A percentile compares a stretch with the other conserved stretches of the same genome.
Conservation (phyloP, 2,329 filamentous ascomycete genomes). For the Raffaelea albimanens region DNA sequence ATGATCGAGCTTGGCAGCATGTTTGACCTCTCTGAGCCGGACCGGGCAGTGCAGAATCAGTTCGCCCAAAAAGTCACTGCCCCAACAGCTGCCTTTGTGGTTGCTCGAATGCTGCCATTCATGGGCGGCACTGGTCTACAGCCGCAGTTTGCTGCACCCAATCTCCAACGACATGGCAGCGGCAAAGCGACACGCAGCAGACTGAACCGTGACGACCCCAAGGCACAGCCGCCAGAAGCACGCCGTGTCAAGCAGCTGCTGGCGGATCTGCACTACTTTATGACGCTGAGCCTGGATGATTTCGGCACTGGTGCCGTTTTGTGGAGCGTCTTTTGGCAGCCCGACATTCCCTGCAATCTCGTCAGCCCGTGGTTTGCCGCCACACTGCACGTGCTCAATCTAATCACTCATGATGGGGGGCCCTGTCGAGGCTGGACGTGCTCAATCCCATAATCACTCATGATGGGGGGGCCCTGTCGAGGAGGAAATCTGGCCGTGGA, state of each 20-base stretch:
- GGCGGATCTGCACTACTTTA: conserved; percentile 16
- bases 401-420: no score
- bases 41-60: no score
- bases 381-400: no score
- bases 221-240: no score
- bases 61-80: no score
- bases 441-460: no score
- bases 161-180: background rate
- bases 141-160: background rate
- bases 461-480: no score
- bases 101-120: background rate
- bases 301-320: conserved; percentile 16
- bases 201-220: conserved; percentile 3
- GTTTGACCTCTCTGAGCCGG: background rate
- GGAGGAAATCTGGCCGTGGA: no score
- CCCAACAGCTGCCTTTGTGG: background rate
- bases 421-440: no score
- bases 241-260: no score
- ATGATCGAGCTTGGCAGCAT: background rate
- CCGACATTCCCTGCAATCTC: conserved; percentile 20
- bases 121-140: background rate
- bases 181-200: background rate
- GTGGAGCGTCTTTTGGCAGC: conserved; percentile 23
- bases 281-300: conserved; percentile 22
- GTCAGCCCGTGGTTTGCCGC: conserved; percentile 21